These are phyloP conservation scores for Fusarium duplospermum DNA, from an alignment of 2,329 filamentous ascomycete species.

Conservation along the genomic window DNA sequence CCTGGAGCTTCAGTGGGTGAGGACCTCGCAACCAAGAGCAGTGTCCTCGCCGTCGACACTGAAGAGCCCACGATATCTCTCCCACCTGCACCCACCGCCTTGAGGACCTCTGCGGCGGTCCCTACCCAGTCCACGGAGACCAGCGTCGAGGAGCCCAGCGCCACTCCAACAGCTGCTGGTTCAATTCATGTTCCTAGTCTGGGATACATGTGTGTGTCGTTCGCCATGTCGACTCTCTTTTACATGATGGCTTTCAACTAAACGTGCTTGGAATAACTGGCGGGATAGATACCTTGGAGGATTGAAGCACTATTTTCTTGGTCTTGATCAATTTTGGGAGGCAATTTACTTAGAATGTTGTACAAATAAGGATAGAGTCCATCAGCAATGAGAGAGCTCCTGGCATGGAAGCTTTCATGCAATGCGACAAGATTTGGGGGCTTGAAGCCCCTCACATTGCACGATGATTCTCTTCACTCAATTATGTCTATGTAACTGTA, in stretches of 20 bases:
- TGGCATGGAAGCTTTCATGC: neutral
- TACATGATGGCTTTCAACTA: slow-evolving; percentile 32
- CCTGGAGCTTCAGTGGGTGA: slow-evolving; percentile 28
- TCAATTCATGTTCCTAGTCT: slow-evolving; percentile 26
- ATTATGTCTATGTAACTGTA: neutral
- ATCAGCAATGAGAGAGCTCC: slow-evolving; percentile 10
- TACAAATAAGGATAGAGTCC: slow-evolving; percentile 15
- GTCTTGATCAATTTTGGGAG: slow-evolving; percentile 5
- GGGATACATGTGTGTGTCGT: slow-evolving; percentile 28
- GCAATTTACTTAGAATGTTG: slow-evolving; percentile 7
- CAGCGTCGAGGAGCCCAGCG: slow-evolving; percentile 5
- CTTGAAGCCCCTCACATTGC: neutral
- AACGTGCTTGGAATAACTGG: neutral
- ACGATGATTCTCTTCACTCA: neutral
- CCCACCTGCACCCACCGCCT: slow-evolving; percentile 19
- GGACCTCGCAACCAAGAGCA: slow-evolving; percentile 35
- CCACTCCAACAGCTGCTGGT: slow-evolving; percentile 29
- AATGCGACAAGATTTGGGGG: neutral
- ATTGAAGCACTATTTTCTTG: slow-evolving; percentile 11
- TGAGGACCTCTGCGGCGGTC: slow-evolving; percentile 19
- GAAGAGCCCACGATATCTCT: slow-evolving; percentile 33
- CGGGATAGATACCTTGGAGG: neutral
- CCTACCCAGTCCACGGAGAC: slow-evolving; percentile 12
- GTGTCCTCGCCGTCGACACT: slow-evolving; percentile 35
- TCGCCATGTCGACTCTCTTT: slow-evolving; percentile 31